Evolutionary conservation across 331 rosid genomes (phyloP).

Genomic region (Phaseolus coccineus): DNA sequence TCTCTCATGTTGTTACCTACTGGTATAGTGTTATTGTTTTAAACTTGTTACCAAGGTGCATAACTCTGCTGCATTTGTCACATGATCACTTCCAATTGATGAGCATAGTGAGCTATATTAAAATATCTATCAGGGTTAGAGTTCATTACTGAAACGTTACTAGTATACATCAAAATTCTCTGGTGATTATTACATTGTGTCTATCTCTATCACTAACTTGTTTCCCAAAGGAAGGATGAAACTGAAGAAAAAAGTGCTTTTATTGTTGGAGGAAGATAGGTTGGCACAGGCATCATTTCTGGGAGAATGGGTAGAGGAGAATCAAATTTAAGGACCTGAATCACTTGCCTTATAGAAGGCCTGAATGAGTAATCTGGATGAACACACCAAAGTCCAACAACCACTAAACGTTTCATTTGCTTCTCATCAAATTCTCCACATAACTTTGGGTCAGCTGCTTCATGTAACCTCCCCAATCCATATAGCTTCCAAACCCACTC

Average conservation of each 20-base stretch:
- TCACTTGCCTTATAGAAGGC: constrained; percentile 51
- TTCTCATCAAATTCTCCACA: constrained; percentile 40
- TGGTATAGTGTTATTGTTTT: neutral
- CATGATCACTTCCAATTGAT: neutral
- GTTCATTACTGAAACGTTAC: neutral
- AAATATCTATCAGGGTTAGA: neutral
- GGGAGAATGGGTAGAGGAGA: constrained; percentile 46
- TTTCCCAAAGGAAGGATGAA: constrained; percentile 15
- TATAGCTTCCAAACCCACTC: constrained; percentile 59
- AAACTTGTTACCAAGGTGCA: neutral
- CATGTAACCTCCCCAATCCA: constrained; percentile 36
- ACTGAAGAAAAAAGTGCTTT: constrained; percentile 33
- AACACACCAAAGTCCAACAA: constrained; percentile 66
- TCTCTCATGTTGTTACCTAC: neutral
- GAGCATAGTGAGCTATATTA: neutral
- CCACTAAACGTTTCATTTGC: constrained; percentile 48
- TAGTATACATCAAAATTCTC: constrained; percentile 4
- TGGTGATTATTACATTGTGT: neutral
- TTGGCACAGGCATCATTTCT: constrained; percentile 38
- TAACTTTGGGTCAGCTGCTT: constrained; percentile 40
- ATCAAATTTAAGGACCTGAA: constrained; percentile 47
- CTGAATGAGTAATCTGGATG: constrained; percentile 50
- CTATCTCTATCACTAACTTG: neutral
- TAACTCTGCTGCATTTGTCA: neutral
- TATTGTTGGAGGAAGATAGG: constrained; percentile 42